Base-by-base conservation (phyloP, 163 green algal genomes). In the Scenedesmus sp. region DNA sequence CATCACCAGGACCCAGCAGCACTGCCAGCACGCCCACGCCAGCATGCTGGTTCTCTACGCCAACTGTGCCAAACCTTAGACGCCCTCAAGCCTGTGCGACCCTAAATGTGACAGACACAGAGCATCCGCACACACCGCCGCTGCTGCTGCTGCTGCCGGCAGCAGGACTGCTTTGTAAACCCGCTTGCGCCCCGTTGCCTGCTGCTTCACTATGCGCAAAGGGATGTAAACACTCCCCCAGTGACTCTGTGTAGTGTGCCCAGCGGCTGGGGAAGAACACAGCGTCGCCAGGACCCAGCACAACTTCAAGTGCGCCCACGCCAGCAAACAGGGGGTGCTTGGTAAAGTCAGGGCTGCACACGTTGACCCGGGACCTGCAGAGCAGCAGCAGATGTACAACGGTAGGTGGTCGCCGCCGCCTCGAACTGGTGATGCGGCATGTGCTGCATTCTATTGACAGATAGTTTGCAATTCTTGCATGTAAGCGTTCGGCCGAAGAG, bases 191-290 rank as follows among this genome's bases (percentile, higher is more conserved):
- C 34, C 34, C 84, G 8, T 13, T 62, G 34, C 70, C 34, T 81
- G 56, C 76, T n/a, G 76, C 76, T 20, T 46, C 34, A 46, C 34
- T 46, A 46, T 46, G 34, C 34, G 34, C 34, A 46, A 46, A 46
- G 34, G n/a, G 23, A 20, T 46, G 34, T 4, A 9, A 5, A n/a
- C 56, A 56, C 83, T 20, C 46, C 85, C 82, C 26, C 4, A 92
- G 54, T 54, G 89, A 89, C 90, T 96, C 93, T 55, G 94, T 96
- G 81, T 93, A 88, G 66, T 93, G 91, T 12, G 64, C 66, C 91
- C 91, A 93, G 10, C 46, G 7, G n/a, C 59, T 62, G 2, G 91
- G 91, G 34, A 93, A 93, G 66, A 92, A 91, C 64, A 92, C 62
- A 46, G 18, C 55, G 54, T 93, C 70, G 16, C 70, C 70, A 46